A percentile compares a stretch with the other conserved stretches of the same genome.
Conservation (phyloP, 805 yeast species). For the Isabelozyma rhagii region DNA sequence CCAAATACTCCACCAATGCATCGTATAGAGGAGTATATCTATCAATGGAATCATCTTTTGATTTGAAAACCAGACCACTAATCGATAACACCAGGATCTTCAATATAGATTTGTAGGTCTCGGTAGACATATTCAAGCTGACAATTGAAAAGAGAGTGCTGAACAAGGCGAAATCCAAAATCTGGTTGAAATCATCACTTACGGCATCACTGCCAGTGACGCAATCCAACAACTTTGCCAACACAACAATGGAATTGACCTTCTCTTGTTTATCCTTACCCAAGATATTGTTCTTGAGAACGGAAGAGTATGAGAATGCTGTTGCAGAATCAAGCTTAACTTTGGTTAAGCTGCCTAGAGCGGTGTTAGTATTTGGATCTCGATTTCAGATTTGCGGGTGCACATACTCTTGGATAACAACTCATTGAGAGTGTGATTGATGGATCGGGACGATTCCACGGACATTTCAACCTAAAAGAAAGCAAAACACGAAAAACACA, state of each 20-base stretch:
- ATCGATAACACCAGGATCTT: constrained; percentile 40
- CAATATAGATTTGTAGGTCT: constrained; percentile 44
- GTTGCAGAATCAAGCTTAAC: constrained; percentile 29
- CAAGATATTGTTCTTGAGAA: constrained; percentile 40
- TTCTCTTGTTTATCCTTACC: constrained; percentile 49
- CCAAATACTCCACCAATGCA: constrained; percentile 34
- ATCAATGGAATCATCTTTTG: constrained; percentile 31
- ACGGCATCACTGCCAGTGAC: constrained; percentile 38
- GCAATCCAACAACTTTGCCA: constrained; percentile 50
- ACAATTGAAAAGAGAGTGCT: constrained; percentile 40
- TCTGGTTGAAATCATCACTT: constrained; percentile 26
- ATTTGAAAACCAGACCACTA: constrained; percentile 41
- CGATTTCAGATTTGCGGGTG: not conserved
- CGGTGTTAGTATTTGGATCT: constrained; percentile 8
- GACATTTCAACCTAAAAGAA: not conserved
- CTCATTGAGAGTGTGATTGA: constrained; percentile 43
- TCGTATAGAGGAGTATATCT: constrained; percentile 35
- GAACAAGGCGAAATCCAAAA: constrained; percentile 41
- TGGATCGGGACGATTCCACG: constrained; percentile 36
- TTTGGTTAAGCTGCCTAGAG: constrained; percentile 21
- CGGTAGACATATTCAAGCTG: constrained; percentile 38
- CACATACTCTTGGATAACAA: constrained; percentile 34
- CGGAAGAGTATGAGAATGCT: constrained; percentile 31
- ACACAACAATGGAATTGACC: constrained; percentile 50
- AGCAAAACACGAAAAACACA: no score